Evolutionary conservation across 768 basidiomycete genomes (phyloP), one percentile per base, ranked within the genome.

Genomic region (Auricularia sp.): DNA sequence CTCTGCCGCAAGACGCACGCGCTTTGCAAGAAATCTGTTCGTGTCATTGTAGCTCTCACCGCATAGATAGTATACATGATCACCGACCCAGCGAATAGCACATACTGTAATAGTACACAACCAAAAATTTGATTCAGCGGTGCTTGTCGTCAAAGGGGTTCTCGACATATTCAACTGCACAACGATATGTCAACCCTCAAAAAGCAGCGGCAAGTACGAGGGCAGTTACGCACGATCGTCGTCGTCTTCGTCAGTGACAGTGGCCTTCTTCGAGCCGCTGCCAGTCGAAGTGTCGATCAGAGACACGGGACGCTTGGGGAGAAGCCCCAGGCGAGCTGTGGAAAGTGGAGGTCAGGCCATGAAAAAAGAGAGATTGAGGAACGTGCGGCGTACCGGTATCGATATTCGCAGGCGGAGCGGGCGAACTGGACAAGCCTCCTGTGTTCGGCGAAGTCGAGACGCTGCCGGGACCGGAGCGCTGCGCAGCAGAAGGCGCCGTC

Each of bases 71-170:
- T 54, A 54, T 54, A n/a, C 54, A n/a, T 54, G 54, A n/a, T n/a
- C 47, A 51, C 47, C 6, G 47, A 51, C 11, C 21, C 8, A 5
- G 47, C 11, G 16, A 21, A 18, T 21, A 51, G 21, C 47, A 51
- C 21, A 18, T 16, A 29, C 29, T 29, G 29, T 29, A 51, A 51
- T 16, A 6, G 14, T 21, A 21, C 18, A 51, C 47, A 21, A 21
- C 29, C 56, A 14, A 59, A 18, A n/a, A 14, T 8, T 13, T 5
- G 13, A 7, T 7, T 59, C 56, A 59, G 18, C 56, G 56, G 33
- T 29, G 56, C 56, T 59, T 59, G 34, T 59, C 56, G 24, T 59
- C 56, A 29, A 59, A 59, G 11, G 56, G 56, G 56, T 59, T 59
- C 56, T 59, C 56, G 14, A 59, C 56, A 18, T 59, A 59, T 35